A percentile compares a stretch with the other conserved stretches of the same genome.
Conservation (phyloP, 192 early-diverging fungal species). For the Coemansia furcata region DNA sequence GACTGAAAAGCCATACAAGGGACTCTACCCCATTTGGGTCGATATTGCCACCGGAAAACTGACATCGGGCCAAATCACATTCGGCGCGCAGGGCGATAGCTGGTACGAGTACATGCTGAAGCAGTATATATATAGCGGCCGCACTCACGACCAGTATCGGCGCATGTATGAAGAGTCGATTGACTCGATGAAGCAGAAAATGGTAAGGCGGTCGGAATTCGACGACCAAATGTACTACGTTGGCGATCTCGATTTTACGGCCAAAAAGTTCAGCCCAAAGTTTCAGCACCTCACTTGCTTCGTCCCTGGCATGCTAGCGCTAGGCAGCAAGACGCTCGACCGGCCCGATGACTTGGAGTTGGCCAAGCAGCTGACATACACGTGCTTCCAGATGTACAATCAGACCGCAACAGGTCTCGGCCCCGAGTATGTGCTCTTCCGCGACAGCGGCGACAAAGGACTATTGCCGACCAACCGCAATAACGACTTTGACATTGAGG, state of each 20-base stretch:
- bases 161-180: conserved; percentile 55
- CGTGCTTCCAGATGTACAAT: conserved; percentile 69
- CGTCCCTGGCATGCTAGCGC: conserved; percentile 66
- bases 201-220: conserved; percentile 40
- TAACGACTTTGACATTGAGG: conserved; percentile 30
- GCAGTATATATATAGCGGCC: conserved; percentile 47
- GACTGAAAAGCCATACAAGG: conserved; percentile 44
- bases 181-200: conserved; percentile 45
- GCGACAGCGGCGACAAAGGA: conserved; percentile 36
- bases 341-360: conserved; percentile 51
- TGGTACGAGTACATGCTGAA: conserved; percentile 58
- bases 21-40: conserved; percentile 61
- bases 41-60: conserved; percentile 39
- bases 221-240: conserved; percentile 44
- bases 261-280: conserved; percentile 43
- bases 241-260: conserved; percentile 45
- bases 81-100: conserved; percentile 52
- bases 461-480: conserved; percentile 18
- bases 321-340: conserved; percentile 56
- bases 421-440: conserved; percentile 84
- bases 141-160: conserved; percentile 36
- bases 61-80: conserved; percentile 43
- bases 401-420: conserved; percentile 76
- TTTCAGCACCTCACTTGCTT: conserved; percentile 62
- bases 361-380: conserved; percentile 45